Evolutionary conservation across 1,284 basidiomycete species (phyloP), one percentile per base, ranked within the genome.

Genomic region (Cutaneotrichosporon arboriforme): DNA sequence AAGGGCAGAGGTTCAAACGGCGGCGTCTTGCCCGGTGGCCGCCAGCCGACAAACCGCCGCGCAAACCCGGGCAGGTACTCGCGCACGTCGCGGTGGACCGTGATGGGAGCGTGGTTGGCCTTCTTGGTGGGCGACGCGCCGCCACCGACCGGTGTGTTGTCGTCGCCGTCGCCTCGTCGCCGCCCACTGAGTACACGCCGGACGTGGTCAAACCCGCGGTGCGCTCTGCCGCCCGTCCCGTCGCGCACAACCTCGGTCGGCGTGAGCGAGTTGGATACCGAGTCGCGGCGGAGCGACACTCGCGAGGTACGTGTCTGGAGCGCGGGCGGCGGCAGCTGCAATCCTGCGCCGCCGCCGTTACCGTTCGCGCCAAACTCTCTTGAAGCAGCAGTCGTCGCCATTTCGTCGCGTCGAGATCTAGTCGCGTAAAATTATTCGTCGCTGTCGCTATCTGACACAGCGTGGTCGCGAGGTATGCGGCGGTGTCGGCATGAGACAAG

Each of bases 1-100:
- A 67, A 59, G 8, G 64, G 62, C 12, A 69, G 51, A 1, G 67
- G 68, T 8, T 48, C 51, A 26, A 60, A 66, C 2, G 67, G 67
- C 2, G 62, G 53, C 31, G 49, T 31, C 1, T 51, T 18, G 5
- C 36, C 46, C 4, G 59, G 61, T 8, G 46, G 44, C 15, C 68
- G 58, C 40, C 63, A 64, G 23, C 69, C 69, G 1, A 62, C 40
- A 46, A 67, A 70, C 1, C 69, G 64, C 7, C 55, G 49, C 1
- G 67, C 4, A 2, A 38, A 4, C 4, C 22, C 33, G 1, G 66
- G 68, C 2, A 68, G 49, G 36, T 59, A 58, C 17, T 46, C 57
- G 17, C 68, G 63, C 17, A 65, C 49, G 48, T 69, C 68, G 46
- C 61, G 52, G 39, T 31, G 31, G 31, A 31, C 33, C 7, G 43